Conservation (phyloP, 768 basidiomycete genomes). For the Termitomyces eurrhizus region DNA sequence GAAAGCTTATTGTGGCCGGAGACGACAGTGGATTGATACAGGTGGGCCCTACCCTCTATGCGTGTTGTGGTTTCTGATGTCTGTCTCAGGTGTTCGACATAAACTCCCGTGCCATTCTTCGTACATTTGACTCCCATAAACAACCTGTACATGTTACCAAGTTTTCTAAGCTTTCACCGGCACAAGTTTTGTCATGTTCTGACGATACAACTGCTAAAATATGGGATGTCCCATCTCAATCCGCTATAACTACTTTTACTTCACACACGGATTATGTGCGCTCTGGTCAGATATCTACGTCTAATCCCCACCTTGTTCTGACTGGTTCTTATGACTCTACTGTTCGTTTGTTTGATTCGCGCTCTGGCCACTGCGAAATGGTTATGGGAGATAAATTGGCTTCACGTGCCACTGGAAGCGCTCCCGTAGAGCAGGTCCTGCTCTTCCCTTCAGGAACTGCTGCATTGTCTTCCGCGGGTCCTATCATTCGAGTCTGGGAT, state of each 20-base stretch:
- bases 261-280: conserved; percentile 96
- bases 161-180: conserved; percentile 79
- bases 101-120: conserved; percentile 87
- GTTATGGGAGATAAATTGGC: conserved; percentile 53
- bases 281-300: conserved; percentile 80
- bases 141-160: conserved; percentile 95
- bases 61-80: background rate
- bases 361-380: conserved; percentile 84
- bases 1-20: conserved; percentile 92
- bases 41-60: conserved; percentile 32
- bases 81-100: conserved; percentile 82
- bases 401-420: conserved; percentile 28
- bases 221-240: conserved; percentile 94
- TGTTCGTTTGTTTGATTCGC: conserved; percentile 80
- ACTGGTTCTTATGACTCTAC: conserved; percentile 96
- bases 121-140: conserved; percentile 90
- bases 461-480: conserved; percentile 83
- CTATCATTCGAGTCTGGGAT: conserved; percentile 94
- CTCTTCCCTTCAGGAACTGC: conserved; percentile 89
- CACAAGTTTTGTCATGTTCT: conserved; percentile 89
- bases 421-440: conserved; percentile 89
- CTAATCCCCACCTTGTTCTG: conserved; percentile 79
- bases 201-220: conserved; percentile 93
- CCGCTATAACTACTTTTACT: conserved; percentile 71
- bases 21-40: conserved; percentile 91